Evolutionary conservation across 2,329 filamentous ascomycete species (phyloP).

Genomic region (Cercospora sp.): DNA sequence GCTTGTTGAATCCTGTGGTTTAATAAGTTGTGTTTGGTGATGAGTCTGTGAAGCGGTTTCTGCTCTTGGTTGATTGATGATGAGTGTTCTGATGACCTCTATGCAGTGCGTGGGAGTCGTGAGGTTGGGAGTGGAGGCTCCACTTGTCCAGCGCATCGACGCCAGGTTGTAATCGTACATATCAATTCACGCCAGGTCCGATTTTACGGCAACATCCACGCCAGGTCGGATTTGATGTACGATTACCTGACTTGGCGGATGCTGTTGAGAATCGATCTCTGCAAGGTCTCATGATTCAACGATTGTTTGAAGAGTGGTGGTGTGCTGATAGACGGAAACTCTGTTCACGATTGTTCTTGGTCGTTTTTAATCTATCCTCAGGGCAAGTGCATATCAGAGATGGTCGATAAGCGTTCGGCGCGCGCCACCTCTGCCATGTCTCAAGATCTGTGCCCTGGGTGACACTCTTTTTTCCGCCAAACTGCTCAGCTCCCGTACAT

Average conservation of each 20-base stretch:
- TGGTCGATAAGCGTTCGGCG: not conserved
- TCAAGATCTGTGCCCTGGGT: not conserved
- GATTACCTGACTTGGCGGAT: not conserved
- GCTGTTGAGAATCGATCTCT: not conserved
- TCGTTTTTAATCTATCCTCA: not conserved
- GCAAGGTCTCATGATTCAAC: not conserved
- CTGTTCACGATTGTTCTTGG: not conserved
- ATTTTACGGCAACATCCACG: not conserved
- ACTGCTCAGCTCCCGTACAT: not conserved
- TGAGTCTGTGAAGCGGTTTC: not conserved
- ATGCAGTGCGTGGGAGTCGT: not conserved
- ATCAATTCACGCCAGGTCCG: not conserved
- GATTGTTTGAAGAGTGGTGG: not conserved
- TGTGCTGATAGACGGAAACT: not conserved
- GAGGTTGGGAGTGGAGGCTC: not conserved
- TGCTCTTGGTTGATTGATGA: not conserved
- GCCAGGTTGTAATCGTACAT: slow-evolving; percentile 1
- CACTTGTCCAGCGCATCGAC: slow-evolving; percentile 4
- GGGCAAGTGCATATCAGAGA: not conserved
- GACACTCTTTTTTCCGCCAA: not conserved
- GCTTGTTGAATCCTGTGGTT: not conserved
- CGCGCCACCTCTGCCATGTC: not conserved
- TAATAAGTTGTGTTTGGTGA: not conserved
- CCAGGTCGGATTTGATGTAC: not conserved
- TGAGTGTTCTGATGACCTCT: not conserved